Base-by-base conservation (phyloP, 306 rosid species). In the Comarum palustre region DNA sequence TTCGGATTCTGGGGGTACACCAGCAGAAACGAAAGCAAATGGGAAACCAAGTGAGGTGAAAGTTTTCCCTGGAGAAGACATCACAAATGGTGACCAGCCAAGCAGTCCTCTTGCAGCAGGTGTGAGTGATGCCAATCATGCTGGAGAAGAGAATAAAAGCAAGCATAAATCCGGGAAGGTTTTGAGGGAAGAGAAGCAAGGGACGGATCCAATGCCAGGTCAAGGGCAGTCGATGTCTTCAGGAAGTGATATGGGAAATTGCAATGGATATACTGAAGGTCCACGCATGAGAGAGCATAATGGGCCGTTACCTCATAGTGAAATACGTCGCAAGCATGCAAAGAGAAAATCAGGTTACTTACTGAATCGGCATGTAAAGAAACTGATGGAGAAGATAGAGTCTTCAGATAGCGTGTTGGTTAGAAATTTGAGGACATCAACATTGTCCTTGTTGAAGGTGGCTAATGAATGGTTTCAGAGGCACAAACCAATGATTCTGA, bases 11-110 rank as follows among this genome's bases (percentile, higher is more conserved):
- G 91, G 86, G 55, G 73, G 83, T 80, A 81, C 77, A 12, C 78
- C 77, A 34, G 81, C 88, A 16, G 84, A 79, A 43, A 75, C 22
- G 51, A 87, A 86, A 58, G 87, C 82, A 47, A 77, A 82, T 64
- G 84, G 75, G 52, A 84, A 86, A 76, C 83, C 78, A 66, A 81
- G 73, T 63, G 84, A 83, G 41, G 84, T 57, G 51, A 91, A 91
- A 79, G 88, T 78, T 55, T 87, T 79, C 68, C 89, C 84, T 8
- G 85, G 92, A 25, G 99, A 89, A 63, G 95, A 79, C 72, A 69
- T 85, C 19, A 78, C 80, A 4, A 77, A 82, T 64, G 84, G 80
- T 2, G 81, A 75, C 46, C 85, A 80, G 43, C 84, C 77, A 13
- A 52, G 76, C 31, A 74, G 78, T 75, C 68, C 81, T 62, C 46